Conservation (phyloP, 768 basidiomycete genomes). For the Brasilioporus rufonigricans region DNA sequence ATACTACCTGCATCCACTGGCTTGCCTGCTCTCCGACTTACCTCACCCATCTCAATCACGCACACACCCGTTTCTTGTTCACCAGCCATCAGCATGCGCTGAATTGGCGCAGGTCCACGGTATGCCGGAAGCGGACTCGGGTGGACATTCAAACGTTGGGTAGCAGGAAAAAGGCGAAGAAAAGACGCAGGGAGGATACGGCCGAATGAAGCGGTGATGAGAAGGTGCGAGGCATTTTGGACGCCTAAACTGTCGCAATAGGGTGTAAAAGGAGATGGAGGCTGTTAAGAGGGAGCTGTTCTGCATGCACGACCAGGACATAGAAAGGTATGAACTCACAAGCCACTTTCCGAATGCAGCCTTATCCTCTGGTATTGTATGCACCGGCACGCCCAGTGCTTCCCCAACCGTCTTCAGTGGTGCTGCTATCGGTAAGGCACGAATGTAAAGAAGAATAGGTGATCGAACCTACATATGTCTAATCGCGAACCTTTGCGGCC, state of each 20-base stretch:
- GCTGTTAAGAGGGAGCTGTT: conserved; percentile 35
- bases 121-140: conserved; percentile 84
- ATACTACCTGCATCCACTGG: conserved; percentile 74
- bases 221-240: conserved; percentile 46
- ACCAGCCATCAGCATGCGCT: conserved; percentile 71
- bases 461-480: conserved; percentile 46
- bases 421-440: conserved; percentile 42
- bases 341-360: conserved; percentile 63
- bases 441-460: background rate
- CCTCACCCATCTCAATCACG: conserved; percentile 72
- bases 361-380: conserved; percentile 59
- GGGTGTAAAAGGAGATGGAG: conserved; percentile 37
- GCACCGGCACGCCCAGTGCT: conserved; percentile 49
- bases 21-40: conserved; percentile 46
- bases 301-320: background rate
- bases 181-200: conserved; percentile 69
- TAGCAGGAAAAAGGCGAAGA: conserved; percentile 57
- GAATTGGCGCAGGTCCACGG: conserved; percentile 91
- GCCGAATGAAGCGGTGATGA: conserved; percentile 90
- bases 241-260: background rate
- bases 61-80: conserved; percentile 75
- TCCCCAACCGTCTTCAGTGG: conserved; percentile 64
- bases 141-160: conserved; percentile 78
- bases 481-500: conserved; percentile 60
- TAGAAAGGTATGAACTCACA: conserved; percentile 37